Conservation (phyloP, 495 filamentous ascomycete genomes). For the Zalerion maritima region DNA sequence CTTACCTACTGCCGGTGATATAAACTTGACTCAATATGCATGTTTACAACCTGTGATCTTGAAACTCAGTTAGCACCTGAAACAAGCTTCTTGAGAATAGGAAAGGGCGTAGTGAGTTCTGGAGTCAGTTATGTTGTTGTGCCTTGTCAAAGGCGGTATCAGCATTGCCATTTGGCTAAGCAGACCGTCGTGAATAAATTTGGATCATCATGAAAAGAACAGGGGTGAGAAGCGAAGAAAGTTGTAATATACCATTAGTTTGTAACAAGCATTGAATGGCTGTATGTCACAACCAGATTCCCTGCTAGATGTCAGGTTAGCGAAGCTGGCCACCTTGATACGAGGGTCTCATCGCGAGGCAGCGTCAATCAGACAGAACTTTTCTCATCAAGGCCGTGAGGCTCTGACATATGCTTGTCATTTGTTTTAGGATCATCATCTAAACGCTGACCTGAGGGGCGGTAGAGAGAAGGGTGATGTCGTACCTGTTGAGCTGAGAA, state of each 20-base stretch:
- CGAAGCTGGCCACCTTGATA: constrained; percentile 14
- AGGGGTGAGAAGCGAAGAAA: constrained; percentile 3
- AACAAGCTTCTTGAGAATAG: too few relatives aligned
- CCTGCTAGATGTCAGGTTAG: constrained; percentile 1
- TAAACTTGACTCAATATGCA: too few relatives aligned
- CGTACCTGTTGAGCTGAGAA: constrained; percentile 1
- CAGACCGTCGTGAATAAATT: constrained; percentile 94
- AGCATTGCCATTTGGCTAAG: constrained; percentile 83
- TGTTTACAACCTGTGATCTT: too few relatives aligned
- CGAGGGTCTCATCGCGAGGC: too few relatives aligned
- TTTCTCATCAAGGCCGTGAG: constrained; percentile 47
- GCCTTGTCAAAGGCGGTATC: constrained; percentile 87
- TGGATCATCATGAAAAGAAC: constrained; percentile 53
- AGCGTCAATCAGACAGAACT: constrained; percentile 31
- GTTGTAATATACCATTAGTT: not conserved
- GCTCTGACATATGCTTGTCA: constrained; percentile 88
- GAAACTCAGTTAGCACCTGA: too few relatives aligned
- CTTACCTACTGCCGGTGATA: too few relatives aligned
- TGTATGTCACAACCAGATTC: constrained; percentile 11
- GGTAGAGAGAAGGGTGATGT: constrained; percentile 2
- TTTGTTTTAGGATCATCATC: constrained; percentile 54
- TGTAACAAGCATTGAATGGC: constrained; percentile 5
- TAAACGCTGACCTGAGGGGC: constrained; percentile 7
- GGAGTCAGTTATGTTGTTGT: constrained; percentile 33
- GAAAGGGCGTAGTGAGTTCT: too few relatives aligned